phyloP scores from a whole-genome alignment of 1,139 yeast genomes.

The Nakaseomyces nivariensis region DNA sequence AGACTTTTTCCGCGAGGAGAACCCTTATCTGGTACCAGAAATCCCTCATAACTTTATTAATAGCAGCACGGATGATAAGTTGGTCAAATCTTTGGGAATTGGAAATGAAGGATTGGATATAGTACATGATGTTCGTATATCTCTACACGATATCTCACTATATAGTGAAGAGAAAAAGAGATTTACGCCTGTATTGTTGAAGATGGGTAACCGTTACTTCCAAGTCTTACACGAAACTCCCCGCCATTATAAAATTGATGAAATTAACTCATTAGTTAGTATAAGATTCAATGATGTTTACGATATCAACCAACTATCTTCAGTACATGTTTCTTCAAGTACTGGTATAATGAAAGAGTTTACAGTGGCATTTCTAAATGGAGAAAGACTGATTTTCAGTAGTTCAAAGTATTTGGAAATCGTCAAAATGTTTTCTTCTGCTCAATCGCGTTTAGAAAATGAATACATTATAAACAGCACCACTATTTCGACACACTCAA shows the following conservation, averaged over 20 bases:
- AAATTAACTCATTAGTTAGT: conserved; percentile 16
- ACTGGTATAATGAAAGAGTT: conserved; percentile 49
- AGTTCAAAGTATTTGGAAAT: conserved; percentile 59
- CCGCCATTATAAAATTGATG: conserved; percentile 30
- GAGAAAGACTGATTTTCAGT: conserved; percentile 40
- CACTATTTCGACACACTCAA: conserved; percentile 10
- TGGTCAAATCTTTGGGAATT: conserved; percentile 43
- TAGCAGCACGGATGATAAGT: conserved; percentile 40
- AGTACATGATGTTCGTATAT: conserved; percentile 48
- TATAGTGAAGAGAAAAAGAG: conserved; percentile 36
- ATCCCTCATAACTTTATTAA: conserved; percentile 31
- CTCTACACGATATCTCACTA: conserved; percentile 29
- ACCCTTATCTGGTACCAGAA: conserved; percentile 13
- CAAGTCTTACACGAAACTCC: conserved; percentile 42
- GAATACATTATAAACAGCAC: conserved; percentile 25
- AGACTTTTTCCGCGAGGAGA: conserved; percentile 16
- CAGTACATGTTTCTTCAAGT: conserved; percentile 42
- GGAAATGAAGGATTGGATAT: conserved; percentile 32
- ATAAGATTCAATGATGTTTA: conserved; percentile 45
- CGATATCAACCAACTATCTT: conserved; percentile 40
- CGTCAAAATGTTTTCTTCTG: conserved; percentile 56
- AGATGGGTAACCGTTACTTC: conserved; percentile 61
- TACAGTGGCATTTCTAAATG: conserved; percentile 43
- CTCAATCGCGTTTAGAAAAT: conserved; percentile 42
- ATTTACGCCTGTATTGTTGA: conserved; percentile 48